Conservation (phyloP, 345 rosid species). For the Acer negundo region DNA sequence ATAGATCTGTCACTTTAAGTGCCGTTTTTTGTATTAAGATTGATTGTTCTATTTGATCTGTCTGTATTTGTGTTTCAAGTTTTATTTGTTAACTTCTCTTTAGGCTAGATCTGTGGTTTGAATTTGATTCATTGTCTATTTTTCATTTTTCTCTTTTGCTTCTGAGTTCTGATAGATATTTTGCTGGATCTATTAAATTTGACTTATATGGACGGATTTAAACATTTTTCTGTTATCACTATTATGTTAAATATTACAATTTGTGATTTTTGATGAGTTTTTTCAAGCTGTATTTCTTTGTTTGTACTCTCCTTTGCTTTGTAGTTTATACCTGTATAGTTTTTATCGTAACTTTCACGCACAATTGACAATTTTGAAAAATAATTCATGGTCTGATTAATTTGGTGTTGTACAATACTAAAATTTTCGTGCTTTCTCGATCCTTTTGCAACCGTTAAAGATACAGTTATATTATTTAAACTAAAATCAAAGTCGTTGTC, state of each 20-base stretch:
- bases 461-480: not conserved
- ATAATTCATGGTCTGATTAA: not conserved
- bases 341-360: not conserved
- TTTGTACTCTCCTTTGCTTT: too few relatives aligned
- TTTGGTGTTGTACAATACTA: not conserved
- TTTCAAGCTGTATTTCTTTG: too few relatives aligned
- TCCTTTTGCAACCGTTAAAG: too few relatives aligned
- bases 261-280: too few relatives aligned
- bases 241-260: too few relatives aligned
- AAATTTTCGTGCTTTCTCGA: not conserved
- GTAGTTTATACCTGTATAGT: too few relatives aligned
- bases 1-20: constrained; percentile 4
- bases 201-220: not conserved
- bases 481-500: not conserved
- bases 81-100: not conserved
- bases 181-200: not conserved
- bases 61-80: not conserved
- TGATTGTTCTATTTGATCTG: constrained; percentile 7
- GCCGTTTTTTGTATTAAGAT: not conserved
- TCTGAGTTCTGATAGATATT: not conserved
- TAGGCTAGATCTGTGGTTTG: not conserved
- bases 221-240: too few relatives aligned
- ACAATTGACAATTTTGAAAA: not conserved
- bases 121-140: not conserved
- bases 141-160: not conserved